Evolutionary conservation across 768 basidiomycete genomes (phyloP).

Genomic region (Pulveroboletus ravenelii): DNA sequence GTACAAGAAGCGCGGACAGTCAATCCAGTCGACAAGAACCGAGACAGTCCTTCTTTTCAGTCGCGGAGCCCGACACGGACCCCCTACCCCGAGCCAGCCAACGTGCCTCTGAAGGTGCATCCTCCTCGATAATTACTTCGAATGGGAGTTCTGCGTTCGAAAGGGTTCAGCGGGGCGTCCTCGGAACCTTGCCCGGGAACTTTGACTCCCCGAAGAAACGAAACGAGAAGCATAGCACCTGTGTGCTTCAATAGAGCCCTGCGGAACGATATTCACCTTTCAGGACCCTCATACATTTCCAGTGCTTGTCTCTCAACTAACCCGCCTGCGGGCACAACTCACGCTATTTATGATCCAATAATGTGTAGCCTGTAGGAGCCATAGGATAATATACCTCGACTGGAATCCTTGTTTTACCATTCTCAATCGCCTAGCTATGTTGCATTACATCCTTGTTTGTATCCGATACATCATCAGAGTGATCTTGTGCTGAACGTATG

Average conservation of each 20-base stretch:
- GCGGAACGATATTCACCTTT: neutral
- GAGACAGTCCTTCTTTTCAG: constrained; percentile 33
- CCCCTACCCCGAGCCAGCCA: constrained; percentile 13
- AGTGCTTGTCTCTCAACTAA: neutral
- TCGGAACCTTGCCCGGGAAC: constrained; percentile 8
- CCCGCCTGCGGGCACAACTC: neutral
- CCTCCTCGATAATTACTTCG: constrained; percentile 13
- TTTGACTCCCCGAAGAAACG: constrained; percentile 27
- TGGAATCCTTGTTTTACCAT: neutral
- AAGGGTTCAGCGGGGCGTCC: constrained; percentile 7
- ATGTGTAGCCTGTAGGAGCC: constrained; percentile 15
- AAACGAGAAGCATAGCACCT: constrained; percentile 24
- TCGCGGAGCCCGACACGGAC: constrained; percentile 27
- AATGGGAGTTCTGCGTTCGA: constrained; percentile 6
- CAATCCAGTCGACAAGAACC: constrained; percentile 37
- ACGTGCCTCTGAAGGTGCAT: constrained; percentile 18
- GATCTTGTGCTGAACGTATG: neutral
- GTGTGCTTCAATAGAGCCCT: constrained; percentile 23
- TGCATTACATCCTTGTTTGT: constrained; percentile 8
- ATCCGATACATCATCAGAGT: constrained; percentile 9
- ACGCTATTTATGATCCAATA: constrained; percentile 18
- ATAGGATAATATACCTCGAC: constrained; percentile 6
- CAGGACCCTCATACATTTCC: neutral
- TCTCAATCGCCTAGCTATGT: neutral
- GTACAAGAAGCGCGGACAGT: constrained; percentile 52